Percentiles rank a stretch among this genome's conserved stretches.
phyloP scores from a whole-genome alignment of 2,329 filamentous ascomycete species.

The Aureobasidium pullulans region DNA sequence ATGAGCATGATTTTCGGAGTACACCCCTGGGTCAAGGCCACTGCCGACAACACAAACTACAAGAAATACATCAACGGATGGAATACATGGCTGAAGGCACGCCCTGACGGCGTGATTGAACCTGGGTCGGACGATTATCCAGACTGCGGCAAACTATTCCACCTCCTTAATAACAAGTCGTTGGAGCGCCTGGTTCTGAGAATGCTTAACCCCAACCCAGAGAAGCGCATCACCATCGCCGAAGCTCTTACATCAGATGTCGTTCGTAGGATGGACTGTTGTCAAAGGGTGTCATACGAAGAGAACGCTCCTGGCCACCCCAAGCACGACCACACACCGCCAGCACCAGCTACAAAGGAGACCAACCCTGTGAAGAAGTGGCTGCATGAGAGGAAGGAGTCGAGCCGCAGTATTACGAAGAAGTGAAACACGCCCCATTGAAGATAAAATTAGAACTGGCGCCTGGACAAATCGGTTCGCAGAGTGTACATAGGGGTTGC shows the following conservation, averaged over 20 bases:
- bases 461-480: background rate
- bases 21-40: conserved; percentile 67
- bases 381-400: conserved; percentile 6
- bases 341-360: background rate
- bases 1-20: conserved; percentile 66
- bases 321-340: conserved; percentile 7
- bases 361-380: conserved; percentile 8
- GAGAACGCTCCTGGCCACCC: background rate
- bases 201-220: conserved; percentile 76
- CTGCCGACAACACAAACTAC: conserved; percentile 49
- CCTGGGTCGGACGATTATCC: conserved; percentile 47
- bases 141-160: conserved; percentile 57
- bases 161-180: conserved; percentile 56
- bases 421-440: background rate
- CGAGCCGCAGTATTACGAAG: background rate
- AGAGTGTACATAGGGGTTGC: background rate
- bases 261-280: conserved; percentile 70
- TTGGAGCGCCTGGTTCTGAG: conserved; percentile 64
- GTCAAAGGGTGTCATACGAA: conserved; percentile 27
- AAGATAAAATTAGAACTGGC: background rate
- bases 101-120: conserved; percentile 41
- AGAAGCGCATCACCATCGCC: conserved; percentile 60
- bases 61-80: conserved; percentile 59
- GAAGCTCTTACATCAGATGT: conserved; percentile 65
- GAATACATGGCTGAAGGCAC: conserved; percentile 57